Percentiles rank a stretch among this genome's conserved stretches.
Conservation (phyloP, 129 eudicot species). For the Scalesia atractyloides region DNA sequence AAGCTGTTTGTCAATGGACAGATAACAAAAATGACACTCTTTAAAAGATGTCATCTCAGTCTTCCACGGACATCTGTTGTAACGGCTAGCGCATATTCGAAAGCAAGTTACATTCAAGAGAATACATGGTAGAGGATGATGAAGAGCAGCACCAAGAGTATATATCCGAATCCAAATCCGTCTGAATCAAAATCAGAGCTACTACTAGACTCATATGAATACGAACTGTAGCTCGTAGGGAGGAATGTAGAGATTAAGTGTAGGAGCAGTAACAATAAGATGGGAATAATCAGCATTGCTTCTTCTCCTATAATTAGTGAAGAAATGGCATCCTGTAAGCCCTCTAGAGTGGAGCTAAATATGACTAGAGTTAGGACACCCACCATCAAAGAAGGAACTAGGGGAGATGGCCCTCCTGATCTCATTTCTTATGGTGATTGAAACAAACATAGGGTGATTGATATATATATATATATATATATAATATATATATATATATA, state of each 20-base stretch:
- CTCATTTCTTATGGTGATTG: conserved; percentile 24
- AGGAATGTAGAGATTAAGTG: conserved; percentile 37
- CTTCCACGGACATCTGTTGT: neutral
- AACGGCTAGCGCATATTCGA: neutral
- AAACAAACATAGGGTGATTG: neutral
- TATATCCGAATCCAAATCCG: conserved; percentile 44
- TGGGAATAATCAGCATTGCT: conserved; percentile 30
- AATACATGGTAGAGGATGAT: conserved; percentile 36
- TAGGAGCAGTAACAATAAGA: conserved; percentile 39
- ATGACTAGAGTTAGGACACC: conserved; percentile 47
- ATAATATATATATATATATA: neutral
- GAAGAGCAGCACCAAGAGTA: conserved; percentile 46
- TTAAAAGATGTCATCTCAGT: neutral
- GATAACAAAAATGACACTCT: neutral
- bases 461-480: neutral
- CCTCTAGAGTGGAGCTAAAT: conserved; percentile 37
- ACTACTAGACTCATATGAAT: conserved; percentile 25
- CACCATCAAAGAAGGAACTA: conserved; percentile 53
- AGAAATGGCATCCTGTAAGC: conserved; percentile 26
- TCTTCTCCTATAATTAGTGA: conserved; percentile 29
- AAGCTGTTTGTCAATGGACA: neutral
- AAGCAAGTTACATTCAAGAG: conserved; percentile 6
- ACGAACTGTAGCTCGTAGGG: conserved; percentile 13
- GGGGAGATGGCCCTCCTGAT: conserved; percentile 47
- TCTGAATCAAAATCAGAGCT: conserved; percentile 36